phyloP scores from a whole-genome alignment of 495 filamentous ascomycete genomes.

The Hypoxylon lenormandii region DNA sequence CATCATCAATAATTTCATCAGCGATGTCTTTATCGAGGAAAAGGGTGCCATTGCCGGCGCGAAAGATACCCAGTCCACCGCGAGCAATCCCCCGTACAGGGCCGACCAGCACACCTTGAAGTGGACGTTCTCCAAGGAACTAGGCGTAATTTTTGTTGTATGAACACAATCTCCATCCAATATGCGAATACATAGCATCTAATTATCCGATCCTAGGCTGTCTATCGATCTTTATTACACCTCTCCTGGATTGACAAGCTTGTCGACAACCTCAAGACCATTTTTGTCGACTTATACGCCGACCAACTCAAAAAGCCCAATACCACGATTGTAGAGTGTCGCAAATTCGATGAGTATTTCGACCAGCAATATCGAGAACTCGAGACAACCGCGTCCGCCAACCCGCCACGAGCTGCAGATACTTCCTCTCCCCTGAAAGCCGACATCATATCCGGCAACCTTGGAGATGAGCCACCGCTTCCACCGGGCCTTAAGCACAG shows the following conservation, averaged over 20 bases:
- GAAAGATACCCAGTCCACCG: constrained; percentile 68
- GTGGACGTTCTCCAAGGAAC: constrained; percentile 90
- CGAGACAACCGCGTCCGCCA: constrained; percentile 63
- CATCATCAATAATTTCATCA: constrained; percentile 92
- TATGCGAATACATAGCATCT: background rate
- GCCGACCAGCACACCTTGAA: constrained; percentile 94
- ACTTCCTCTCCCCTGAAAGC: constrained; percentile 59
- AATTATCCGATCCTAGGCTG: constrained; percentile 70
- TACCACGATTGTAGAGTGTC: constrained; percentile 77
- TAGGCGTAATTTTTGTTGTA: constrained; percentile 96
- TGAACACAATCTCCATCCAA: constrained; percentile 49
- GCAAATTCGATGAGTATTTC: constrained; percentile 90
- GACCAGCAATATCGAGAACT: constrained; percentile 90
- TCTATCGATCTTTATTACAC: constrained; percentile 94
- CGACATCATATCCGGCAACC: constrained; percentile 50
- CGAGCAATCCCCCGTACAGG: constrained; percentile 78
- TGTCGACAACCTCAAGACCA: constrained; percentile 88
- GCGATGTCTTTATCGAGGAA: constrained; percentile 97
- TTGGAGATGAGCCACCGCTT: constrained; percentile 60
- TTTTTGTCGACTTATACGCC: constrained; percentile 89
- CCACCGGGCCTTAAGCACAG: constrained; percentile 55
- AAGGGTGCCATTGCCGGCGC: constrained; percentile 70
- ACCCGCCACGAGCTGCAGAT: constrained; percentile 49
- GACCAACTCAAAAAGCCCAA: constrained; percentile 85
- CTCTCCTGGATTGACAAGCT: constrained; percentile 97